phyloP scores from a whole-genome alignment of 2,329 filamentous ascomycete genomes.

The Penicillium italicum region DNA sequence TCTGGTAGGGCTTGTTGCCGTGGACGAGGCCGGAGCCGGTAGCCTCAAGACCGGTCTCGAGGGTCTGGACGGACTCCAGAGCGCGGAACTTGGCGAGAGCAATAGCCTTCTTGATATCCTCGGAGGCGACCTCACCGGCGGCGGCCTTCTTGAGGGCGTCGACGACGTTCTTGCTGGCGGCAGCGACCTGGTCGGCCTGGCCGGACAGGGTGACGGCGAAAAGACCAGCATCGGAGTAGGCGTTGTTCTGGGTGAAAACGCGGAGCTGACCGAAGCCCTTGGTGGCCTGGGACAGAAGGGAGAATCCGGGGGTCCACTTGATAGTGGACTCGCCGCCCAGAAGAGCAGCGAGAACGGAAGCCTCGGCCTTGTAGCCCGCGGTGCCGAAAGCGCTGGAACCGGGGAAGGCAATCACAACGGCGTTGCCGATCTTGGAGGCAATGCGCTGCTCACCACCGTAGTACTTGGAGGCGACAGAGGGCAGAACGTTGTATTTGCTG shows the following conservation, averaged over 20 bases:
- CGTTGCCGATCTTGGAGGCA: slow-evolving; percentile 71
- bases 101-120: slow-evolving; percentile 87
- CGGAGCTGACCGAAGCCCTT: slow-evolving; percentile 63
- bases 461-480: slow-evolving; percentile 72
- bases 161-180: slow-evolving; percentile 71
- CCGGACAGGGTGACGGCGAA: slow-evolving; percentile 79
- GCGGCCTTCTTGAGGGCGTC: slow-evolving; percentile 79
- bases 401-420: slow-evolving; percentile 87
- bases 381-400: slow-evolving; percentile 72
- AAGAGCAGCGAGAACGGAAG: slow-evolving; percentile 79
- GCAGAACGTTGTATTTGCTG: slow-evolving; percentile 53
- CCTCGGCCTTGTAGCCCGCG: slow-evolving; percentile 80
- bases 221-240: slow-evolving; percentile 93
- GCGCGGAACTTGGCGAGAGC: slow-evolving; percentile 91
- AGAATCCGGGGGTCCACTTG: slow-evolving; percentile 96
- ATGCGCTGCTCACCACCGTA: slow-evolving; percentile 92
- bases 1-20: slow-evolving; percentile 76
- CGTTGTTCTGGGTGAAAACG: slow-evolving; percentile 70
- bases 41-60: slow-evolving; percentile 71
- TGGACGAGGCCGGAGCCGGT: slow-evolving; percentile 82
- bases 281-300: slow-evolving; percentile 76
- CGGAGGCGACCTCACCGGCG: slow-evolving; percentile 69
- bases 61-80: slow-evolving; percentile 75
- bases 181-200: slow-evolving; percentile 66
- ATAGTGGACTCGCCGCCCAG: slow-evolving; percentile 87